Percentiles rank a stretch among this genome's conserved stretches.
Conservation (phyloP, 495 filamentous ascomycete species). For the Pyronema domesticum region DNA sequence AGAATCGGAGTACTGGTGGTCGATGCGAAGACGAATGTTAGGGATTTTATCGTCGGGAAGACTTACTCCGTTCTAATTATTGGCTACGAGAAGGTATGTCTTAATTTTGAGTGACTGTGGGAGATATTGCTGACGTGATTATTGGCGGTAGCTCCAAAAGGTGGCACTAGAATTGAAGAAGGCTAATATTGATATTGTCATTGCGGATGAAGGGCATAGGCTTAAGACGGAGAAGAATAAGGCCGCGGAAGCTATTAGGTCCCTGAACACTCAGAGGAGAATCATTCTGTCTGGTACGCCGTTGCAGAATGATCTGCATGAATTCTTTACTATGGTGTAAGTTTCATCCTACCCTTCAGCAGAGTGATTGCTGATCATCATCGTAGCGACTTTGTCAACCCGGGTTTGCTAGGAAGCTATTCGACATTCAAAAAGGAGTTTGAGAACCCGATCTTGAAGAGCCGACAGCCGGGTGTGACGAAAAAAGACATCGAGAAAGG, state of each 20-base stretch:
- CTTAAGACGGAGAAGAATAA: constrained; percentile 73
- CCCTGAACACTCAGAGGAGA: constrained; percentile 47
- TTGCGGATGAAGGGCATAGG: constrained; percentile 67
- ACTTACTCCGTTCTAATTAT: constrained; percentile 66
- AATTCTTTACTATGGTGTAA: constrained; percentile 55
- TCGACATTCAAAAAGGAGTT: constrained; percentile 55
- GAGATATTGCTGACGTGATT: neutral
- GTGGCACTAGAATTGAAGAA: constrained; percentile 51
- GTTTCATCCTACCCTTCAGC: neutral
- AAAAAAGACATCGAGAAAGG: constrained; percentile 54
- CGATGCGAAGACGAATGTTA: constrained; percentile 43
- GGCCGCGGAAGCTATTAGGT: constrained; percentile 54
- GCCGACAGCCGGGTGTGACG: constrained; percentile 52
- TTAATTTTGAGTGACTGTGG: neutral
- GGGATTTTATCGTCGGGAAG: constrained; percentile 61
- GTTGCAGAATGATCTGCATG: constrained; percentile 62
- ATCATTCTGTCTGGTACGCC: constrained; percentile 63
- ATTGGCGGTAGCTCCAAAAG: constrained; percentile 21
- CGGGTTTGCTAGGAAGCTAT: constrained; percentile 49
- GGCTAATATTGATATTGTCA: constrained; percentile 55
- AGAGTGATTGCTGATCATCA: neutral
- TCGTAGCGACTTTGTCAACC: constrained; percentile 51
- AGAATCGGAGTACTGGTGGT: constrained; percentile 58
- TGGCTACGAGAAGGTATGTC: constrained; percentile 59
- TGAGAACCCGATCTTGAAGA: constrained; percentile 53